A percentile compares a stretch with the other conserved stretches of the same genome.
These are phyloP conservation scores for Fallopia convolvulus DNA, from an alignment of 148 eudicot genomes.

Conservation along the genomic window DNA sequence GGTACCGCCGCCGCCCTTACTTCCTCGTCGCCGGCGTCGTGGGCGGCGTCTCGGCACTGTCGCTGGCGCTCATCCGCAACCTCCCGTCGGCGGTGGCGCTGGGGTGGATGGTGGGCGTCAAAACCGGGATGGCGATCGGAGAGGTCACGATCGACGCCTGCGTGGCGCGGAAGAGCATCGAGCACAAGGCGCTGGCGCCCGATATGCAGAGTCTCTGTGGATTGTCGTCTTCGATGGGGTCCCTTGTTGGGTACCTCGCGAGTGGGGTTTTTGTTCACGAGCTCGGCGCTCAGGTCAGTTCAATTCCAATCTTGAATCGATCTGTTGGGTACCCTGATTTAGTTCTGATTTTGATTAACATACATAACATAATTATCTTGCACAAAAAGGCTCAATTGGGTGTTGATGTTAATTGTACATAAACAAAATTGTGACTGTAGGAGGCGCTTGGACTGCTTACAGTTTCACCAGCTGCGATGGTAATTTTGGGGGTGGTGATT, in stretches of 20 bases:
- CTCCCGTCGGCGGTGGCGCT: conserved; percentile 31
- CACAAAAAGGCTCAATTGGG: no score
- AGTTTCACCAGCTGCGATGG: conserved; percentile 35
- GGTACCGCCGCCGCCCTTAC: conserved; percentile 45
- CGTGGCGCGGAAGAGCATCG: conserved; percentile 49
- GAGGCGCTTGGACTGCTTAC: conserved; percentile 46
- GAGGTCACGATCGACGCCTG: conserved; percentile 55
- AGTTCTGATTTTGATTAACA: no score
- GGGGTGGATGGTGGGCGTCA: conserved; percentile 33
- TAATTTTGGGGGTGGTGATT: conserved; percentile 42
- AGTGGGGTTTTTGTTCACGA: conserved; percentile 56
- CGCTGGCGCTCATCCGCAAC: conserved; percentile 20
- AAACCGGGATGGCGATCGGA: conserved; percentile 36
- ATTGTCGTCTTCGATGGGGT: conserved; percentile 42
- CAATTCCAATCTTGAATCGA: no score
- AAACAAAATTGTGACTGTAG: conserved; percentile 14
- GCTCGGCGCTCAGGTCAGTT: conserved; percentile 56
- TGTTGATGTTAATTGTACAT: no score
- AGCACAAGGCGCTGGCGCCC: conserved; percentile 39
- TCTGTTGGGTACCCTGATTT: no score
- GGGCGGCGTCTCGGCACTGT: conserved; percentile 28
- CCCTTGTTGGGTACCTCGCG: conserved; percentile 38
- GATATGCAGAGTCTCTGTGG: conserved; percentile 59
- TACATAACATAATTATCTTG: no score
- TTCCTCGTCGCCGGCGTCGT: conserved; percentile 33